Percentiles rank a stretch among this genome's conserved stretches.
These are phyloP conservation scores for Calonectria crousiana DNA, from an alignment of 2,329 filamentous ascomycete species.

Conservation along the genomic window DNA sequence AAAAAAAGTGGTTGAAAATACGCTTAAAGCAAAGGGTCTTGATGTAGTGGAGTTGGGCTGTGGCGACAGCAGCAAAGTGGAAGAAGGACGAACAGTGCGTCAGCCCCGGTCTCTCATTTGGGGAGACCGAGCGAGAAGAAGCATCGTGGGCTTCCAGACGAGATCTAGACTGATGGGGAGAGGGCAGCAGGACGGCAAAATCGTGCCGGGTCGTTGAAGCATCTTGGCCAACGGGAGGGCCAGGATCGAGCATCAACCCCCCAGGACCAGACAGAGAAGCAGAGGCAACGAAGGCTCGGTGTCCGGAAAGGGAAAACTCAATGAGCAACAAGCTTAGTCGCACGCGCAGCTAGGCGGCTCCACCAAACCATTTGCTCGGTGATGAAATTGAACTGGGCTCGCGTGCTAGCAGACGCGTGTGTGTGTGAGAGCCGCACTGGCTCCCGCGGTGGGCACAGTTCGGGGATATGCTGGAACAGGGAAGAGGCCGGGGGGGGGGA, in stretches of 20 bases:
- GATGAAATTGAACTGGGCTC: conserved; percentile 20
- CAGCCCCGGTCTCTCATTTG: not conserved
- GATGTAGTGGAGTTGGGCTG: not conserved
- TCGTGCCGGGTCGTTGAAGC: conserved; percentile 3
- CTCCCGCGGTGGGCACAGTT: conserved; percentile 6
- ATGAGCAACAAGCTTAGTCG: conserved; percentile 36
- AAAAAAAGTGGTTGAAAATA: conserved; percentile 14
- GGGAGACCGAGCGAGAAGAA: not conserved
- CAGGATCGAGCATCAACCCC: not conserved
- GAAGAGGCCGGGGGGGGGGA: not conserved
- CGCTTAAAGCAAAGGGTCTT: conserved; percentile 12
- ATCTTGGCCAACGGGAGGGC: conserved; percentile 13
- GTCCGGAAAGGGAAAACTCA: conserved; percentile 35
- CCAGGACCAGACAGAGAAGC: not conserved
- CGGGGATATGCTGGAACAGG: conserved; percentile 11
- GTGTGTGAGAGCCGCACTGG: not conserved
- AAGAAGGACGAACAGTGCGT: not conserved
- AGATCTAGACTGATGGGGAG: not conserved
- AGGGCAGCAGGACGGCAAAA: conserved; percentile 2
- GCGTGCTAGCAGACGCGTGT: not conserved
- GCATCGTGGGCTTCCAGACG: not conserved
- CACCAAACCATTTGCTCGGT: conserved; percentile 31
- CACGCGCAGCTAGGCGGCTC: conserved; percentile 21
- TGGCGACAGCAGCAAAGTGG: not conserved
- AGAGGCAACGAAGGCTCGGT: conserved; percentile 27